Percentiles rank a stretch among this genome's conserved stretches.
Evolutionary conservation across 2,329 filamentous ascomycete genomes (phyloP).

Genomic region (Trichoderma atrobrunneum): DNA sequence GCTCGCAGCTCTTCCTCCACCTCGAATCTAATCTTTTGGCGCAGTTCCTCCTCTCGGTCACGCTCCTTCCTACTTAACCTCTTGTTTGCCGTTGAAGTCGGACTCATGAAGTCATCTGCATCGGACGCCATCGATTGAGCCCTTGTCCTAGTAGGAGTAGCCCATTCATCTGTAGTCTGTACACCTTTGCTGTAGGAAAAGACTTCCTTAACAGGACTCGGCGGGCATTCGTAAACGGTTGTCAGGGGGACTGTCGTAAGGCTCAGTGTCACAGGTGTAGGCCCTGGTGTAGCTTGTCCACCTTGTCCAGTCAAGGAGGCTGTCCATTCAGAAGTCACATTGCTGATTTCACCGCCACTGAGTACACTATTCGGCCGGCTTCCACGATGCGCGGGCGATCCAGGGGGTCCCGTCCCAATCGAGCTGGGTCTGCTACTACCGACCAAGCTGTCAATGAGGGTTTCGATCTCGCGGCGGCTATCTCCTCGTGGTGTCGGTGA

Average conservation of each 20-base stretch:
- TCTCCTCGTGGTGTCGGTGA: slow-evolving; percentile 70
- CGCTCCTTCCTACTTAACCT: slow-evolving; percentile 74
- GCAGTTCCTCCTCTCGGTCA: slow-evolving; percentile 83
- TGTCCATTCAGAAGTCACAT: slow-evolving; percentile 63
- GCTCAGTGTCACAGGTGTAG: slow-evolving; percentile 56
- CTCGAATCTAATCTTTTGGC: slow-evolving; percentile 78
- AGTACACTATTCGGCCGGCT: slow-evolving; percentile 87
- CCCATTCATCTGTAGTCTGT: slow-evolving; percentile 80
- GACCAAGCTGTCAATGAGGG: slow-evolving; percentile 78
- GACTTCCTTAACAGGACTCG: slow-evolving; percentile 74
- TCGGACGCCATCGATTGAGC: slow-evolving; percentile 51
- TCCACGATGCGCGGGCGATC: slow-evolving; percentile 62
- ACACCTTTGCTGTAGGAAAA: slow-evolving; percentile 97
- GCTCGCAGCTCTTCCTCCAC: slow-evolving; percentile 89
- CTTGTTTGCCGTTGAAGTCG: slow-evolving; percentile 63
- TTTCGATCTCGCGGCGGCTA: slow-evolving; percentile 74
- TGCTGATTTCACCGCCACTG: slow-evolving; percentile 77
- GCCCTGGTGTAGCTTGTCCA: slow-evolving; percentile 27
- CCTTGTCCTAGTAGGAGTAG: slow-evolving; percentile 49
- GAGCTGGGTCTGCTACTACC: slow-evolving; percentile 72
- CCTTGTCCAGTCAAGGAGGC: slow-evolving; percentile 44
- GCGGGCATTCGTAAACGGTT: slow-evolving; percentile 77
- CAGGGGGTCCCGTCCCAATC: slow-evolving; percentile 59
- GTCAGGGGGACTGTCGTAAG: slow-evolving; percentile 71
- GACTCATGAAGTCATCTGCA: slow-evolving; percentile 55